Percentiles rank a stretch among this genome's conserved stretches.
phyloP scores from a whole-genome alignment of 805 yeast species.

The Priceomyces carsonii region DNA sequence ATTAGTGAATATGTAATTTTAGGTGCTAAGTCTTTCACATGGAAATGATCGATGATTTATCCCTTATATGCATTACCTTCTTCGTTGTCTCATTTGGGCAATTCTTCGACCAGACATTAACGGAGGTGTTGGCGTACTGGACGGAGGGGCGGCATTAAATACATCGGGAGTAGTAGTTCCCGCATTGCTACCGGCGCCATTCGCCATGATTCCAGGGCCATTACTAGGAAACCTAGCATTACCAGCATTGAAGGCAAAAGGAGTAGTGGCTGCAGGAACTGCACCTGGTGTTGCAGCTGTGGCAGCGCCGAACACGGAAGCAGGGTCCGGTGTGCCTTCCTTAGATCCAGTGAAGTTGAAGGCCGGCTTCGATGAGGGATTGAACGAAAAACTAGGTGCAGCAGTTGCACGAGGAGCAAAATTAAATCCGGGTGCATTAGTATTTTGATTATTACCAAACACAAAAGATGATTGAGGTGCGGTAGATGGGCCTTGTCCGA shows the following conservation, averaged over 20 bases:
- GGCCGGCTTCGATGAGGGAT: constrained; percentile 5
- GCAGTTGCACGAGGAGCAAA: too few species aligned
- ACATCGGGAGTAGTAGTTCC: constrained; percentile 5
- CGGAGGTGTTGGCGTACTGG: constrained; percentile 19
- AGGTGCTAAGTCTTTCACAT: background rate
- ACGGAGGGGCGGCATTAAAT: constrained; percentile 8
- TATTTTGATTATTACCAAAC: too few species aligned
- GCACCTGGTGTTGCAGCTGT: constrained; percentile 1
- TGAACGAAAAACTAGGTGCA: constrained; percentile 3
- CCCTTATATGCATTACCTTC: constrained; percentile 14
- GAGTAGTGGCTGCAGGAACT: constrained; percentile 7
- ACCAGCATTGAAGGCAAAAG: constrained; percentile 4
- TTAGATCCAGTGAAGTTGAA: constrained; percentile 25
- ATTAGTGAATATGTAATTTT: background rate
- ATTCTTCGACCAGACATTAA: constrained; percentile 23
- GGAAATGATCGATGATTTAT: too few species aligned
- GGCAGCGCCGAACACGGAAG: constrained; percentile 27
- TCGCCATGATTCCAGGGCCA: constrained; percentile 1
- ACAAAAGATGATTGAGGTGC: too few species aligned
- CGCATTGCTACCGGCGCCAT: too few species aligned
- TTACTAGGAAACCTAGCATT: constrained; percentile 1
- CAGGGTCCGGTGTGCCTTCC: constrained; percentile 33
- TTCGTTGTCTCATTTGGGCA: constrained; percentile 37
- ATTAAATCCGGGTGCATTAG: too few species aligned
- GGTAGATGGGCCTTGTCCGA: too few species aligned